Conservation (phyloP, 2,329 filamentous ascomycete species). For the Aspergillus latus region DNA sequence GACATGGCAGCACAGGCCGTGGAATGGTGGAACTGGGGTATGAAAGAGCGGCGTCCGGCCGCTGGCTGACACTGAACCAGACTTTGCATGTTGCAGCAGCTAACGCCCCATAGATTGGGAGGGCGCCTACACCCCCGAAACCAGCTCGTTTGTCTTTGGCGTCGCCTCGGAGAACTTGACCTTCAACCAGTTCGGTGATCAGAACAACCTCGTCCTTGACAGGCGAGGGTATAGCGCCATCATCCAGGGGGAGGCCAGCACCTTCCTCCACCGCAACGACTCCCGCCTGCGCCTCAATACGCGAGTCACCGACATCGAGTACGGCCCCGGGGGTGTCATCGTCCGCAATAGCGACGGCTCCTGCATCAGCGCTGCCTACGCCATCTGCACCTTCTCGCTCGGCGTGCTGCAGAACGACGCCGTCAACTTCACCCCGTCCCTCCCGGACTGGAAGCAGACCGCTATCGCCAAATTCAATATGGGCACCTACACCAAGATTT, state of each 20-base stretch:
- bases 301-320: slow-evolving; percentile 55
- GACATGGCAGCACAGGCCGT: slow-evolving; percentile 59
- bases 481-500: slow-evolving; percentile 73
- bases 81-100: background rate
- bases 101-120: slow-evolving; percentile 54
- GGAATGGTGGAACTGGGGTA: slow-evolving; percentile 59
- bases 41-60: slow-evolving; percentile 10
- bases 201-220: slow-evolving; percentile 63
- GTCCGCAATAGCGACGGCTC: slow-evolving; percentile 55
- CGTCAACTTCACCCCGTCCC: slow-evolving; percentile 57
- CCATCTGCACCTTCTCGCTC: slow-evolving; percentile 66
- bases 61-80: background rate
- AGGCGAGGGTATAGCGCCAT: slow-evolving; percentile 62
- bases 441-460: slow-evolving; percentile 65
- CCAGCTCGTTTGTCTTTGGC: slow-evolving; percentile 57
- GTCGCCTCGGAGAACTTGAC: slow-evolving; percentile 59
- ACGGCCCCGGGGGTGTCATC: slow-evolving; percentile 54
- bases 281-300: slow-evolving; percentile 59
- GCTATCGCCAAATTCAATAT: slow-evolving; percentile 66
- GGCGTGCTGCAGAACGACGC: slow-evolving; percentile 65
- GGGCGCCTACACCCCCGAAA: slow-evolving; percentile 57
- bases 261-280: slow-evolving; percentile 55
- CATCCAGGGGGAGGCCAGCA: slow-evolving; percentile 57
- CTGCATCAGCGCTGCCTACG: slow-evolving; percentile 61
- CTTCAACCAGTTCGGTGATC: slow-evolving; percentile 62